Evolutionary conservation across 441 rosid genomes (phyloP).

Genomic region (Caryocar brasiliense): DNA sequence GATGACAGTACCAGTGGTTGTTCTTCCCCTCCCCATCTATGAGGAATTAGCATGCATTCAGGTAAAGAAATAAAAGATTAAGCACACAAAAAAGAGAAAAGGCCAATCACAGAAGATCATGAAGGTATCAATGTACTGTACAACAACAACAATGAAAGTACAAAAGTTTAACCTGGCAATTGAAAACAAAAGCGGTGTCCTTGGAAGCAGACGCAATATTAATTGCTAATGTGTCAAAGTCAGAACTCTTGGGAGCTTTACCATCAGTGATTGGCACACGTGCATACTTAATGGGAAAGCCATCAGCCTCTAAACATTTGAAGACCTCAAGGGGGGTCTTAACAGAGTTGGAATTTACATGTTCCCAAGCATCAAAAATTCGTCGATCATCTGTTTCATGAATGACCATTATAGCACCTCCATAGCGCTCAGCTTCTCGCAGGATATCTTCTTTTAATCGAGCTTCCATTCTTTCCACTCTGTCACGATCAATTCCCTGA

Average conservation of each 20-base stretch:
- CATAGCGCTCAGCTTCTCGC: conserved; percentile 81
- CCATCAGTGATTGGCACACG: conserved; percentile 99
- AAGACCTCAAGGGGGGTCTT: conserved; percentile 96
- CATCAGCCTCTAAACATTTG: conserved; percentile 71
- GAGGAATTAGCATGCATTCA: conserved; percentile 15
- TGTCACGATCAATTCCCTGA: conserved; percentile 91
- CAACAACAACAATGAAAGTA: conserved; percentile 2
- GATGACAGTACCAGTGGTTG: conserved; percentile 96
- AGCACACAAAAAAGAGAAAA: not conserved
- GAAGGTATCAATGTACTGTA: not conserved
- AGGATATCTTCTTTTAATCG: conserved; percentile 91
- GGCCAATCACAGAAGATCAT: conserved; percentile 6
- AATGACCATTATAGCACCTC: conserved; percentile 95
- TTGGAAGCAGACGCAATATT: conserved; percentile 86
- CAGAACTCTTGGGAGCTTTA: conserved; percentile 97
- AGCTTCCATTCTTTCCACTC: conserved; percentile 99
- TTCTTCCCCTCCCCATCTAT: conserved; percentile 99
- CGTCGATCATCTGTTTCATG: conserved; percentile 82
- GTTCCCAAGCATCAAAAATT: conserved; percentile 95
- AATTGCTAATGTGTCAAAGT: conserved; percentile 63
- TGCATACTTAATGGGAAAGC: conserved; percentile 83
- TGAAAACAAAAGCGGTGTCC: conserved; percentile 93
- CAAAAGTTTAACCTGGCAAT: conserved; percentile 75
- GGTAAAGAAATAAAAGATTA: conserved; percentile 3
- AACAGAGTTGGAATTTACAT: conserved; percentile 61